These are phyloP conservation scores for Coelastrella sp. DNA, from an alignment of 139 green algal genomes.

Conservation along the genomic window DNA sequence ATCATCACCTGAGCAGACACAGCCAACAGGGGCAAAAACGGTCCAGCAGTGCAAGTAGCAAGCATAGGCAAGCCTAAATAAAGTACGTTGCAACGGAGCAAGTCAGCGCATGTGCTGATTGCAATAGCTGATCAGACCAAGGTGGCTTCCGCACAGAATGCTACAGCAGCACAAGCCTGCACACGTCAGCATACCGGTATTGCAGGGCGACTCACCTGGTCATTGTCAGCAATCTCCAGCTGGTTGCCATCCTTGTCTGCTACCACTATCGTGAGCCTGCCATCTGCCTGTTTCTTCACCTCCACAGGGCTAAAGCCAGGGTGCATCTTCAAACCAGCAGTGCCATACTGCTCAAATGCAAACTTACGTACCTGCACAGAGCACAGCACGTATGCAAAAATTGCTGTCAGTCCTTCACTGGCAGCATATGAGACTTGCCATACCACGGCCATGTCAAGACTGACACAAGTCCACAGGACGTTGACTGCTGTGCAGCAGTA, in stretches of 20 bases:
- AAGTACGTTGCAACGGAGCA: too few relatives aligned
- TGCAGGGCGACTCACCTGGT: slow-evolving; percentile 63
- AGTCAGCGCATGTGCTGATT: too few relatives aligned
- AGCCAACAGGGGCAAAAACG: not conserved
- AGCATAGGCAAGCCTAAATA: too few relatives aligned
- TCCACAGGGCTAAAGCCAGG: slow-evolving; percentile 55
- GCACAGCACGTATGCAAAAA: not conserved
- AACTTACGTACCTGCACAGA: slow-evolving; percentile 69
- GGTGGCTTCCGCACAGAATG: not conserved
- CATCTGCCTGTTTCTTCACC: slow-evolving; percentile 58
- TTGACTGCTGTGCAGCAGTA: too few relatives aligned
- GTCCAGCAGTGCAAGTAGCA: too few relatives aligned
- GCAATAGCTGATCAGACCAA: too few relatives aligned
- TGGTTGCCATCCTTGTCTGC: slow-evolving; percentile 55
- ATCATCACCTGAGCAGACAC: slow-evolving; percentile 78
- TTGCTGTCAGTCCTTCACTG: not conserved
- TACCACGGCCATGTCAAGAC: too few relatives aligned
- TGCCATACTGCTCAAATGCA: slow-evolving; percentile 66
- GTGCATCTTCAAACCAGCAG: slow-evolving; percentile 75
- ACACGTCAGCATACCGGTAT: not conserved
- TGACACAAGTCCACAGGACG: too few relatives aligned
- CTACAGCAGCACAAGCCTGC: not conserved
- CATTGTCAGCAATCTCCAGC: slow-evolving; percentile 60
- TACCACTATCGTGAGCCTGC: slow-evolving; percentile 57
- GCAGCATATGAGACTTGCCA: too few relatives aligned